Evolutionary conservation across 495 filamentous ascomycete genomes (phyloP).

Genomic region (Aspergillus sclerotiicarbonarius): DNA sequence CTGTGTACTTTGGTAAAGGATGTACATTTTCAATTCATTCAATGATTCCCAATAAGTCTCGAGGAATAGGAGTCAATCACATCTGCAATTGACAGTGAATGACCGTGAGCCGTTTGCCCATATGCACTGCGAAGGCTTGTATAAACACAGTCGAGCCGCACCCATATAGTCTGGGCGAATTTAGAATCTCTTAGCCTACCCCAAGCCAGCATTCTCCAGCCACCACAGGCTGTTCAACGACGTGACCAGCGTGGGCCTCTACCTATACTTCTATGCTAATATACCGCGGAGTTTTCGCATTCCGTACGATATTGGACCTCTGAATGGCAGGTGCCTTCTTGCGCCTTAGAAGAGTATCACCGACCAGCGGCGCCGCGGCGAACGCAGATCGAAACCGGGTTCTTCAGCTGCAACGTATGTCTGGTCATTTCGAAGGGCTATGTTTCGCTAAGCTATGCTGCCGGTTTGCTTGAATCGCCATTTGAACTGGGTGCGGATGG

Average conservation of each 20-base stretch:
- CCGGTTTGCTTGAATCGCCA: not conserved
- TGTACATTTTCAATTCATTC: constrained; percentile 1
- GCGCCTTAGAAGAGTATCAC: not conserved
- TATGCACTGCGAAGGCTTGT: not conserved
- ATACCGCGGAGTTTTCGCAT: not conserved
- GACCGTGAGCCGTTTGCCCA: not conserved
- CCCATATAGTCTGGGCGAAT: not conserved
- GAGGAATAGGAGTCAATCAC: not conserved
- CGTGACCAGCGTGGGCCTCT: not conserved
- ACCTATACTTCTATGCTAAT: not conserved
- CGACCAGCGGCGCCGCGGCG: not conserved
- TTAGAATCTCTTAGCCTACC: not conserved
- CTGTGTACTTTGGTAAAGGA: not conserved
- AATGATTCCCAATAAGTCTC: not conserved
- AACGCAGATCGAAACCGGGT: not conserved
- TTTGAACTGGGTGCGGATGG: not conserved
- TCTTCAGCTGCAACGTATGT: not conserved
- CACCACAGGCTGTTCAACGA: not conserved
- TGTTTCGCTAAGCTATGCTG: not conserved
- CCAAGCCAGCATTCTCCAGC: not conserved
- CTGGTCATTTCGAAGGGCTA: not conserved
- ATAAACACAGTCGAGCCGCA: not conserved
- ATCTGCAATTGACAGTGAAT: not conserved
- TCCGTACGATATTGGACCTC: not conserved
- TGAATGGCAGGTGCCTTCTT: not conserved